These are phyloP conservation scores for Vitis hybrid DNA, from an alignment of 177 flowering plant species.

Conservation along the genomic window DNA sequence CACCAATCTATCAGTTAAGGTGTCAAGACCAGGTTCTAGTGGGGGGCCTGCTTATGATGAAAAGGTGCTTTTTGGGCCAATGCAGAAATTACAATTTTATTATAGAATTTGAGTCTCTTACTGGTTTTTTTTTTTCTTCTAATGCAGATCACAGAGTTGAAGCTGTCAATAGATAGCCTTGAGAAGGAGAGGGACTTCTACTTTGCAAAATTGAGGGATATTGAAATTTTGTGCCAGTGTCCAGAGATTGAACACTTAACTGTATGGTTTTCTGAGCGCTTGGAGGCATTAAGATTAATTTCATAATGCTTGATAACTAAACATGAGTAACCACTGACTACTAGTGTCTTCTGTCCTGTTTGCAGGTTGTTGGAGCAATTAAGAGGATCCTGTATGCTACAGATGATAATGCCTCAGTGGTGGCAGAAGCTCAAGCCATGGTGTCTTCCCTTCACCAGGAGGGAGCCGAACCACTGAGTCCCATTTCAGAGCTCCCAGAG, in stretches of 20 bases:
- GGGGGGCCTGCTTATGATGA: constrained; percentile 64
- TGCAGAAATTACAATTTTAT: constrained; percentile 23
- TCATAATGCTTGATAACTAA: too few species aligned
- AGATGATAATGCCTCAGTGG: constrained; percentile 66
- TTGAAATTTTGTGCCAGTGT: constrained; percentile 85
- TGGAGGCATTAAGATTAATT: neutral
- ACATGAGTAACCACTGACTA: neutral
- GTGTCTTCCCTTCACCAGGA: constrained; percentile 30
- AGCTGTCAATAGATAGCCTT: constrained; percentile 84
- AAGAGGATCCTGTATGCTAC: constrained; percentile 77
- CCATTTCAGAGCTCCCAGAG: constrained; percentile 57
- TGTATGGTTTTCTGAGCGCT: constrained; percentile 29
- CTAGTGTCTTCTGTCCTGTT: neutral
- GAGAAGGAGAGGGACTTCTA: constrained; percentile 99
- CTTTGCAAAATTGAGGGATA: constrained; percentile 88
- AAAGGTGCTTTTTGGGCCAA: constrained; percentile 43
- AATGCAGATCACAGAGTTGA: constrained; percentile 89
- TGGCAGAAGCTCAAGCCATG: constrained; percentile 83
- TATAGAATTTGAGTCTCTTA: neutral
- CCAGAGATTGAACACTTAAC: constrained; percentile 67
- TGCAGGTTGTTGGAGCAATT: constrained; percentile 74
- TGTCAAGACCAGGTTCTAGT: constrained; percentile 49
- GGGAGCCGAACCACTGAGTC: constrained; percentile 44
- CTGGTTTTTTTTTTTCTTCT: neutral
- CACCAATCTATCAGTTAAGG: constrained; percentile 46